Conservation (phyloP, 1,284 basidiomycete genomes). For the Cryptococcus jaspeensis region DNA sequence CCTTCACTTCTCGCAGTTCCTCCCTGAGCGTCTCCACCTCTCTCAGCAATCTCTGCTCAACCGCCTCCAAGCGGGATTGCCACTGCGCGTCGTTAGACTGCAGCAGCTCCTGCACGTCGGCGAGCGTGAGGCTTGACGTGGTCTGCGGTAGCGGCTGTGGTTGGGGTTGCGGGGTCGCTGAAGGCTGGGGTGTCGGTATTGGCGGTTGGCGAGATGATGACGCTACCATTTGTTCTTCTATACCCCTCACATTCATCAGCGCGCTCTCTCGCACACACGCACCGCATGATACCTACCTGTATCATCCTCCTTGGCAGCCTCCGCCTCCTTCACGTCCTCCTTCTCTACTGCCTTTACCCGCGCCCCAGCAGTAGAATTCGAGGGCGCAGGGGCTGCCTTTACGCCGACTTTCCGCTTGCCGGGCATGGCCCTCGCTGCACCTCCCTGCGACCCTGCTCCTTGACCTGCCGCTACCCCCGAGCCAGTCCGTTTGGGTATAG, state of each 20-base stretch:
- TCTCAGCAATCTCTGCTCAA: slow-evolving; percentile 18
- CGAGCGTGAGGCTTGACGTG: not conserved
- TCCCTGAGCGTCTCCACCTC: slow-evolving; percentile 20
- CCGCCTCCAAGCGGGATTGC: slow-evolving; percentile 9
- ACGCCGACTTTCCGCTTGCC: no score
- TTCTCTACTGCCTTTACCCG: no score
- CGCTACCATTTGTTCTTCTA: no score
- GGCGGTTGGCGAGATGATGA: not conserved
- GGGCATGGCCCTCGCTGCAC: not conserved
- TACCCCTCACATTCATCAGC: not conserved
- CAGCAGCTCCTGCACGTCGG: slow-evolving; percentile 11
- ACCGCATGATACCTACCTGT: not conserved
- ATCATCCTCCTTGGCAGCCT: no score
- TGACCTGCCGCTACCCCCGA: not conserved
- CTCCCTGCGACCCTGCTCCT: not conserved
- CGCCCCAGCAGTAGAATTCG: no score
- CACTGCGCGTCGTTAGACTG: slow-evolving; percentile 11
- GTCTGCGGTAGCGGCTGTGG: not conserved
- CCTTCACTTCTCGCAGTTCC: slow-evolving; percentile 6
- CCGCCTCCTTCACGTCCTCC: no score
- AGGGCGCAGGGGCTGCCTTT: no score
- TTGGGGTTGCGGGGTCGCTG: not conserved
- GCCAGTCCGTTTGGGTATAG: not conserved
- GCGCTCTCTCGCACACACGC: not conserved
- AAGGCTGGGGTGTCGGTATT: slow-evolving; percentile 1